Evolutionary conservation across 768 basidiomycete genomes (phyloP), one percentile per base, ranked within the genome.

Genomic region (Tylopilus felleus): DNA sequence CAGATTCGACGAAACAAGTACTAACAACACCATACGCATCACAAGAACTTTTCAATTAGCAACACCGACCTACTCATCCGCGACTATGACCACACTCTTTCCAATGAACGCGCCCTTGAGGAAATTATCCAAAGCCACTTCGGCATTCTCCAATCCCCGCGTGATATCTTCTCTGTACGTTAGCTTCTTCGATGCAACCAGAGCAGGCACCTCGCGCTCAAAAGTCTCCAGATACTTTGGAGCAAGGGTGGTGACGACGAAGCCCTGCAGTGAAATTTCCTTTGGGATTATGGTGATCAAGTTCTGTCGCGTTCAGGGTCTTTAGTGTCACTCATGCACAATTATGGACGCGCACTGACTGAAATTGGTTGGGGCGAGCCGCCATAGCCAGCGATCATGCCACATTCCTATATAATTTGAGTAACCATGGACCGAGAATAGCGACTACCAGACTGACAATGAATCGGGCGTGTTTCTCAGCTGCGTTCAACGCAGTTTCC

Each of bases 401-500:
- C 36, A 36, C 17, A 36, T n/a, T 17, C 17, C 36, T 36, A 36
- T 4, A n/a, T n/a, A 6, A 36, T 16, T 36, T 36, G 36, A 36
- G 36, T n/a, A 8, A 36, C 13, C n/a, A 5, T 36, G 17, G 13
- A 36, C 6, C 12, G 17, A n/a, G 6, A 36, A n/a, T 36, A n/a
- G n/a, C 7, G 17, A 36, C 17, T 7, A n/a, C n/a, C 7, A n/a
- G n/a, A 36, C 36, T 36, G 36, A 36, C 36, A 8, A 36, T 36
- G 54, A 86, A 81, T 10, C 82, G 65, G 1, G 82, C 80, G 21
- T 74, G 57, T 0, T 59, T 47, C 0, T 72, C 75, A 1, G 83
- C 74, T 38, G 73, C 74, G 1, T 73, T 69, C 5, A 87, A 63
- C 1, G 81, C 84, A 16, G 76, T 73, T 8, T 87, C 84, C 6